phyloP scores from a whole-genome alignment of 2,329 filamentous ascomycete genomes.

The Aureobasidium sp. region DNA sequence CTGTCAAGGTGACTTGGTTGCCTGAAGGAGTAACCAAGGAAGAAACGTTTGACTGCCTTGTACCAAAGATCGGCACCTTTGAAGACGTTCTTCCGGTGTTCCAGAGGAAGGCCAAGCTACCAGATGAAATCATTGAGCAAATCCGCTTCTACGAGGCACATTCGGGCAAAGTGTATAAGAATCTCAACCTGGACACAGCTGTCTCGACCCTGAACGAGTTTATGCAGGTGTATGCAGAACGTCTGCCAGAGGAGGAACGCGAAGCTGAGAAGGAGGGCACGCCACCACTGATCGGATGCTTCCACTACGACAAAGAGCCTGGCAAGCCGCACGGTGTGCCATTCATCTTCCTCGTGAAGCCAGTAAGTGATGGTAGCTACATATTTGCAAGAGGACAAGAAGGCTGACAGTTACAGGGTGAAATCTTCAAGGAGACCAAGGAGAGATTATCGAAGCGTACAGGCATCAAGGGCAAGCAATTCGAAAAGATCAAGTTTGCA shows the following conservation, averaged over 20 bases:
- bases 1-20: constrained; percentile 73
- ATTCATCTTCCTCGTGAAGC: constrained; percentile 80
- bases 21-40: constrained; percentile 89
- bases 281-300: constrained; percentile 67
- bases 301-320: constrained; percentile 89
- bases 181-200: constrained; percentile 61
- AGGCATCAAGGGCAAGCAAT: constrained; percentile 93
- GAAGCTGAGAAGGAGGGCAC: constrained; percentile 50
- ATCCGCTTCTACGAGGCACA: constrained; percentile 80
- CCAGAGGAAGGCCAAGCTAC: constrained; percentile 71
- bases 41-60: constrained; percentile 75
- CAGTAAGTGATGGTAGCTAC: constrained; percentile 48
- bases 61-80: constrained; percentile 77
- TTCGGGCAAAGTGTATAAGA: constrained; percentile 74
- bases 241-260: constrained; percentile 63
- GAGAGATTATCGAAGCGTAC: constrained; percentile 89
- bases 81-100: constrained; percentile 70
- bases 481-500: constrained; percentile 97
- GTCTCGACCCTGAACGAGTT: constrained; percentile 86
- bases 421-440: constrained; percentile 85
- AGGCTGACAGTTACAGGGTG: constrained; percentile 48
- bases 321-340: constrained; percentile 79
- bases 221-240: constrained; percentile 71
- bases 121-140: constrained; percentile 65
- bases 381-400: background rate